Evolutionary conservation across 2,329 filamentous ascomycete species (phyloP).

Genomic region (Pseudogymnoascus sp.): DNA sequence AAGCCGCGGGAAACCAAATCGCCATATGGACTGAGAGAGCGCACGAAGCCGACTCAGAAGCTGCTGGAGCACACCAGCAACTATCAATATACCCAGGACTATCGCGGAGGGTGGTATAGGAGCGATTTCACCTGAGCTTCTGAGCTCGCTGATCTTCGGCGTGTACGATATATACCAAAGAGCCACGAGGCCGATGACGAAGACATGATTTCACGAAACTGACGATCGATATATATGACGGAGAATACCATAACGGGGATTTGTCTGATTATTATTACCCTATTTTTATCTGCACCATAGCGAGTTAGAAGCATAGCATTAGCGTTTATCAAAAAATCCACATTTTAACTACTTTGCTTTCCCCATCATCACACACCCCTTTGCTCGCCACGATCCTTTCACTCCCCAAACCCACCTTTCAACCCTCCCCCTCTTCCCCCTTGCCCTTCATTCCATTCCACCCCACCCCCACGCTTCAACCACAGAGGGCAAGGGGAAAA

Average conservation of each 20-base stretch:
- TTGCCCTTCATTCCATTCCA: neutral
- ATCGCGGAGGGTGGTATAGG: neutral
- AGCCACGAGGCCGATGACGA: neutral
- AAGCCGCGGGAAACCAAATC: neutral
- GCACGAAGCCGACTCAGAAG: neutral
- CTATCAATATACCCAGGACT: neutral
- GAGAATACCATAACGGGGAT: too few relatives aligned
- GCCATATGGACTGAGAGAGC: neutral
- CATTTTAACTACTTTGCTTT: neutral
- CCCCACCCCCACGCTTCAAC: neutral
- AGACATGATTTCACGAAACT: neutral
- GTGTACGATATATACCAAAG: neutral
- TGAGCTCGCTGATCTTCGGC: neutral
- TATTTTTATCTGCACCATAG: neutral
- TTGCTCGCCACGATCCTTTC: neutral
- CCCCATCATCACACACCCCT: neutral
- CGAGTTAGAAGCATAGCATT: neutral
- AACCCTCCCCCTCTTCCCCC: neutral
- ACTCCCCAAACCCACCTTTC: neutral
- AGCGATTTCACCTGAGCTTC: neutral
- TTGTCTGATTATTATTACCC: neutral
- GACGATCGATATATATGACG: neutral
- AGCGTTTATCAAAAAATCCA: slow-evolving; percentile 3
- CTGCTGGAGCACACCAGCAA: neutral
- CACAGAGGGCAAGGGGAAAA: neutral